phyloP scores from a whole-genome alignment of 805 yeast species.

The Schizosaccharomyces pombe region DNA sequence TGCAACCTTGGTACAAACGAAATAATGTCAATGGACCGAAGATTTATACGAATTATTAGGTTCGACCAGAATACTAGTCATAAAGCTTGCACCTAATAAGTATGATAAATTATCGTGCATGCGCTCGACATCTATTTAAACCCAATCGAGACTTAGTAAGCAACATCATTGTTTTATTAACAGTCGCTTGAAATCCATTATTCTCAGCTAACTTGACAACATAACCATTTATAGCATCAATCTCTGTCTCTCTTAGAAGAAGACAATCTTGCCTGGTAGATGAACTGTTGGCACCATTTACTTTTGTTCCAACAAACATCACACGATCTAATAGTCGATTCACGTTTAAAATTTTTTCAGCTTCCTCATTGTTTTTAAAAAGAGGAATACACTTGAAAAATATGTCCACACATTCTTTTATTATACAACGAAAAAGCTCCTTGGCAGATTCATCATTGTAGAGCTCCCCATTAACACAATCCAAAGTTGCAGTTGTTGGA shows the following conservation, averaged over 20 bases:
- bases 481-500: constrained; percentile 54
- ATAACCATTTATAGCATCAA: constrained; percentile 67
- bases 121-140: too few relatives aligned
- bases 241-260: constrained; percentile 35
- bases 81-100: too few relatives aligned
- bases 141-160: background rate
- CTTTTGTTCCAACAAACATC: background rate
- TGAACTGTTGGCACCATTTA: background rate
- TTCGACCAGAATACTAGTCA: too few relatives aligned
- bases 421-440: background rate
- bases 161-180: constrained; percentile 5
- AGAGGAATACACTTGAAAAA: background rate
- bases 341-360: background rate
- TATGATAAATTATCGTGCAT: too few relatives aligned
- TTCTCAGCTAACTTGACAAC: constrained; percentile 19
- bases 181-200: constrained; percentile 6
- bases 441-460: constrained; percentile 25
- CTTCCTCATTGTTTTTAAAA: background rate
- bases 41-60: too few relatives aligned
- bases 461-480: constrained; percentile 59
- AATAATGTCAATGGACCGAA: too few relatives aligned
- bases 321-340: background rate
- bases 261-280: background rate
- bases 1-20: too few relatives aligned
- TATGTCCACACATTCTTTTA: background rate